Evolutionary conservation across 805 yeast species (phyloP).

Genomic region (Candida suzukii): DNA sequence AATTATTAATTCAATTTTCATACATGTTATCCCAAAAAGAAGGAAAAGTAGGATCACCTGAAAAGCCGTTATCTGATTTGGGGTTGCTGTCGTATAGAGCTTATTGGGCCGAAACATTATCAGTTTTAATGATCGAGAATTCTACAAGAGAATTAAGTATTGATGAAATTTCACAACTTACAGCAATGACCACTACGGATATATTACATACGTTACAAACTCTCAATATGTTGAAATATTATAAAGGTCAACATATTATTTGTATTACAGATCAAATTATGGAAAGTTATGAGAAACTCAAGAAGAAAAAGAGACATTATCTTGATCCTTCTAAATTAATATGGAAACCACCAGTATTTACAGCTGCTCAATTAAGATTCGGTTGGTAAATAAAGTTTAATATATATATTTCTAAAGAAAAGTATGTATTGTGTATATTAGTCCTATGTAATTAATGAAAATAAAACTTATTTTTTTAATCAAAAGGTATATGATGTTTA

Average conservation of each 20-base stretch:
- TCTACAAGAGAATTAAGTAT: slow-evolving; percentile 50
- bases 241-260: slow-evolving; percentile 92
- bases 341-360: slow-evolving; percentile 96
- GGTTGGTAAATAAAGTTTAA: slow-evolving; percentile 62
- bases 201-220: slow-evolving; percentile 91
- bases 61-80: slow-evolving; percentile 91
- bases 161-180: slow-evolving; percentile 79
- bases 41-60: slow-evolving; percentile 92
- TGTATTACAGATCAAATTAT: slow-evolving; percentile 78
- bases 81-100: slow-evolving; percentile 93
- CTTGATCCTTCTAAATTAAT: slow-evolving; percentile 64
- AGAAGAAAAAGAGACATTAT: slow-evolving; percentile 61
- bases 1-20: slow-evolving; percentile 85
- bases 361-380: slow-evolving; percentile 91
- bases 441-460: not conserved
- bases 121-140: slow-evolving; percentile 62
- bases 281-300: slow-evolving; percentile 62
- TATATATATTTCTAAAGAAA: not conserved
- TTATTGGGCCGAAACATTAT: slow-evolving; percentile 89
- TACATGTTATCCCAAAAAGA: slow-evolving; percentile 86
- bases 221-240: slow-evolving; percentile 80
- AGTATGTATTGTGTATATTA: not conserved
- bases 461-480: slow-evolving; percentile 28
- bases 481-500: slow-evolving; percentile 55
- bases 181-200: slow-evolving; percentile 96